Evolutionary conservation across 2,329 filamentous ascomycete species (phyloP).

Genomic region (Claviceps quebecensis): DNA sequence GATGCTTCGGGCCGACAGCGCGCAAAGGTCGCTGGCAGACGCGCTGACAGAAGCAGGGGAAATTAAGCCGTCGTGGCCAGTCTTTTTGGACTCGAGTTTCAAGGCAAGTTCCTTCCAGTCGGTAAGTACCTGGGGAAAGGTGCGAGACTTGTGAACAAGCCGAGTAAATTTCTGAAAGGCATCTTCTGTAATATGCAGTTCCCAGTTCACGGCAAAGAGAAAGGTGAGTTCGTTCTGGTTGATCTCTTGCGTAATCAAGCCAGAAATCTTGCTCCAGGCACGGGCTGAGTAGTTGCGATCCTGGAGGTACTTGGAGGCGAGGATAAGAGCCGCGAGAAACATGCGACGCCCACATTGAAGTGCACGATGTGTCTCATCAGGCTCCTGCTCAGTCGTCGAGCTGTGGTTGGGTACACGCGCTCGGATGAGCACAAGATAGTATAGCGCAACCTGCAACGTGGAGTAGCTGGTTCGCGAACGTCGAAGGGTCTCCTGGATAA

Average conservation of each 20-base stretch:
- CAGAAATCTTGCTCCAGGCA: conserved; percentile 98
- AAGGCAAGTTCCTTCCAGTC: conserved; percentile 48
- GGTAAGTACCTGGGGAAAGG: conserved; percentile 31
- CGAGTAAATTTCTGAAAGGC: conserved; percentile 90
- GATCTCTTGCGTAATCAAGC: conserved; percentile 84
- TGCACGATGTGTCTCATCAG: conserved; percentile 60
- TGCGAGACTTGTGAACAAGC: conserved; percentile 50
- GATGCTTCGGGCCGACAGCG: conserved; percentile 28
- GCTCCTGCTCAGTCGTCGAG: conserved; percentile 68
- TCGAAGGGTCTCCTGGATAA: conserved; percentile 93
- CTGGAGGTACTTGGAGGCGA: conserved; percentile 95
- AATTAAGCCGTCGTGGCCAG: conserved; percentile 42
- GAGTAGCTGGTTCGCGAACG: conserved; percentile 95
- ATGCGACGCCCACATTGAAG: conserved; percentile 93
- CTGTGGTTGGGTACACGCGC: conserved; percentile 71
- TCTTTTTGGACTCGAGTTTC: conserved; percentile 40
- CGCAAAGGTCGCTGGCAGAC: conserved; percentile 21
- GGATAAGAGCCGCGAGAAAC: conserved; percentile 88
- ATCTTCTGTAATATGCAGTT: conserved; percentile 80
- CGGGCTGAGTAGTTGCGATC: conserved; percentile 95
- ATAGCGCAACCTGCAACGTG: conserved; percentile 88
- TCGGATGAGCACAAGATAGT: conserved; percentile 91
- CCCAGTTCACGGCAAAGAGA: conserved; percentile 80
- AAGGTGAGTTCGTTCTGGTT: conserved; percentile 95
- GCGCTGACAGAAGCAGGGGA: conserved; percentile 17